Base-by-base conservation (phyloP, 2,329 filamentous ascomycete genomes). In the Microcera coccophila region DNA sequence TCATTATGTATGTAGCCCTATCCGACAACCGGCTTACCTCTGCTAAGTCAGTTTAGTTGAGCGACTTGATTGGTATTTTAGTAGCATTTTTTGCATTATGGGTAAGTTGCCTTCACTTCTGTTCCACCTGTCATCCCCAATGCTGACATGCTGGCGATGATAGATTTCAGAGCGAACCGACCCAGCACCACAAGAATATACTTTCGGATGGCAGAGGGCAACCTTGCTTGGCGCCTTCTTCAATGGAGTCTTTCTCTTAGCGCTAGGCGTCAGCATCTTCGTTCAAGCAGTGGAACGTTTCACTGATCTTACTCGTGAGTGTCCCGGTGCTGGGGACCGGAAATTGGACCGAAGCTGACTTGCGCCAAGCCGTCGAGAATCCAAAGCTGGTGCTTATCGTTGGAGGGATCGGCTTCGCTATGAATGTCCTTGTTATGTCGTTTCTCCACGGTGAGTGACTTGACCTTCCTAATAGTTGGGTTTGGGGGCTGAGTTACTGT, bases 131-230 rank as follows among this genome's bases (percentile, higher is more conserved):
- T n/a, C n/a, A n/a, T n/a, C n/a, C n/a, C n/a, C n/a, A n/a, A n/a
- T n/a, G n/a, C n/a, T n/a, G n/a, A n/a, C n/a, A n/a, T n/a, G n/a
- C n/a, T n/a, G n/a, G n/a, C n/a, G n/a, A n/a, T n/a, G n/a, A 7
- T 26, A 26, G 22, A 7, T 32, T n/a, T 32, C 15, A n/a, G 29
- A 32, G 29, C 7, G 29, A 32, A 32, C 29, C 34, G 65, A 49
- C 16, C 51, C 75, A 4, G 76, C 76, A 1, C 82, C 83, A 1
- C 70, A 76, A 34, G 39, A 53, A 18, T 61, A 57, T 21, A 66
- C 84, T 0, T 90, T 86, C 52, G 85, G 85, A n/a, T 90, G 84
- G 85, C 82, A 86, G 43, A 75, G 86, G 22, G 84, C 85, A 14
- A 76, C 79, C n/a, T 62, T 89, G 1, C 70, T 90, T 0, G 85